Conservation (phyloP, 2,329 filamentous ascomycete genomes). For the Stachybotrys chartarum region DNA sequence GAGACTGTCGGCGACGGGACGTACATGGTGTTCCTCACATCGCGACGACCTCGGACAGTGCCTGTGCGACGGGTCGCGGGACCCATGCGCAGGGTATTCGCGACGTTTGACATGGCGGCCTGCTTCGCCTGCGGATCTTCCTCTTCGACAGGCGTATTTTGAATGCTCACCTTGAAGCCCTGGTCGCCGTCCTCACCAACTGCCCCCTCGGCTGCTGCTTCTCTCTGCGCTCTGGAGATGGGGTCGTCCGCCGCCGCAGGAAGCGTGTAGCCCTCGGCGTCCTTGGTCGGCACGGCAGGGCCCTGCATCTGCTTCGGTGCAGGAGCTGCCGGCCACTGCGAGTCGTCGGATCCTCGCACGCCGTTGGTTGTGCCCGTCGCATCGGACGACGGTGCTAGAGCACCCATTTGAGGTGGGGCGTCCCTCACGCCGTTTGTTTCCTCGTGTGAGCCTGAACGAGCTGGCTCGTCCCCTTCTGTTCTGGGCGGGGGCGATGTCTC, state of each 20-base stretch:
- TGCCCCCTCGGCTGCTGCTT: conserved; percentile 36
- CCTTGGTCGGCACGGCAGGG: conserved; percentile 42
- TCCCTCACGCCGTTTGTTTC: conserved; percentile 35
- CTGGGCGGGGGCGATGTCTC: conserved; percentile 43
- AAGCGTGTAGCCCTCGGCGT: conserved; percentile 72
- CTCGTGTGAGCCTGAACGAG: conserved; percentile 26
- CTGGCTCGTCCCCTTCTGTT: conserved; percentile 17
- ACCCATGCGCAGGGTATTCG: conserved; percentile 61
- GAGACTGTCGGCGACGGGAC: conserved; percentile 44
- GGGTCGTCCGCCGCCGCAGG: conserved; percentile 55
- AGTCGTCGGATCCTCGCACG: conserved; percentile 35
- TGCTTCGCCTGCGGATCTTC: conserved; percentile 68
- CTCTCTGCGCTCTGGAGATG: conserved; percentile 66
- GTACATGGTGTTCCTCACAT: conserved; percentile 88
- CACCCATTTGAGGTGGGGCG: conserved; percentile 21
- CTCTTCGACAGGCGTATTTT: conserved; percentile 69
- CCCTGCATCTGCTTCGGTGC: conserved; percentile 34
- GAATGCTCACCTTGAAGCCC: conserved; percentile 73
- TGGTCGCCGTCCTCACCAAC: conserved; percentile 47
- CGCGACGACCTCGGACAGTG: conserved; percentile 79
- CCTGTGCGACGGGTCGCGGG: conserved; percentile 63
- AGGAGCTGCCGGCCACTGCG: conserved; percentile 44
- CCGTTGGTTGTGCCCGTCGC: conserved; percentile 40
- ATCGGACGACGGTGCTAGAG: conserved; percentile 16
- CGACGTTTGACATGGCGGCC: conserved; percentile 68